phyloP scores from a whole-genome alignment of 139 green algal species.

The Chlorella sp. region DNA sequence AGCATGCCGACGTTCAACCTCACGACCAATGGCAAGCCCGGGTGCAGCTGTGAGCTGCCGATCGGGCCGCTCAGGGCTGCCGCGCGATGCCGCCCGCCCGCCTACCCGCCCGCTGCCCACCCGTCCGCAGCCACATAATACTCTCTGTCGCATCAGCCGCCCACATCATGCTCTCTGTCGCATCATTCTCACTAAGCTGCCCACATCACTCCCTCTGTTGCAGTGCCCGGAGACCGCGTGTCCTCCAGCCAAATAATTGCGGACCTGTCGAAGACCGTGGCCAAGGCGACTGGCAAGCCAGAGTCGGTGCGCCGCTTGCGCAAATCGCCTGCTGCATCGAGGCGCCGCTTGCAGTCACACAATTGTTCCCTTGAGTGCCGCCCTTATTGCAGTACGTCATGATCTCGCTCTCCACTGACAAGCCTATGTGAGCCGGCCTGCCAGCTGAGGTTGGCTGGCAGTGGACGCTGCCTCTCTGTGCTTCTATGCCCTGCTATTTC shows the following conservation, averaged over 20 bases:
- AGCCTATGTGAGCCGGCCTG: no score
- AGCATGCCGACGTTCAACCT: constrained; percentile 31
- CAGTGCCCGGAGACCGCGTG: constrained; percentile 52
- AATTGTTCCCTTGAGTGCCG: neutral
- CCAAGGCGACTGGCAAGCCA: constrained; percentile 48
- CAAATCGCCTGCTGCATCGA: neutral
- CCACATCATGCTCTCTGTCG: neutral
- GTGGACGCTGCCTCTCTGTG: no score
- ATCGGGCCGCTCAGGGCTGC: neutral
- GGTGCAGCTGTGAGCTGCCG: neutral
- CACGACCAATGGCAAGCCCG: constrained; percentile 14
- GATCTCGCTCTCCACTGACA: constrained; percentile 41
- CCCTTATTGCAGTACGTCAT: constrained; percentile 52
- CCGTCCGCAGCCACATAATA: neutral
- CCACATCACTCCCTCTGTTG: neutral
- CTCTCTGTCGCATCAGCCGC: neutral
- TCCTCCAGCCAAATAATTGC: constrained; percentile 39
- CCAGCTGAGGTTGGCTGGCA: no score
- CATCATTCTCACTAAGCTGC: neutral
- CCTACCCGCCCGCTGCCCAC: neutral
- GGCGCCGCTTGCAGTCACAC: neutral
- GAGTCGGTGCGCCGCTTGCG: constrained; percentile 26
- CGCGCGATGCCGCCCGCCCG: no score
- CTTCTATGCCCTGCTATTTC: no score
- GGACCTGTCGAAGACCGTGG: constrained; percentile 47